Base-by-base conservation (phyloP, 495 filamentous ascomycete species). In the Lasiosphaeria hispida region DNA sequence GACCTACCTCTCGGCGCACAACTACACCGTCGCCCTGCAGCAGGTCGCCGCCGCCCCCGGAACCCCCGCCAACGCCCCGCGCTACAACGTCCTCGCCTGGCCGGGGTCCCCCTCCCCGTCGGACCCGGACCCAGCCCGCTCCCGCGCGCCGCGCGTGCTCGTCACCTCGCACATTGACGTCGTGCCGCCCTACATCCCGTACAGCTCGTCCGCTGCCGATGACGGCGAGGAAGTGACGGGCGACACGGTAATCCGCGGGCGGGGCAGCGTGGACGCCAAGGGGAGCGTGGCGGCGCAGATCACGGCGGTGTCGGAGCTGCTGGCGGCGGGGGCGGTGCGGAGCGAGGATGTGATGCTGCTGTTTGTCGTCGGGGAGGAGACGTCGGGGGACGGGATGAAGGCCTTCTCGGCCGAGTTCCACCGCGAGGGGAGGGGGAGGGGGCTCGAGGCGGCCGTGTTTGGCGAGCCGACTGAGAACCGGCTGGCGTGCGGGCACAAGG, bases 201-300 rank as follows among this genome's bases (percentile, higher is more conserved):
- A 89, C 69, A 56, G 61, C 47, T 68, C 78, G 59, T 65, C 68
- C 34, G 70, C 73, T 14, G 0, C 39, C 48, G 47, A 18, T 17
- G 68, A 74, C 34, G 53, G 58, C 10, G 69, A 78, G 39, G 84
- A 91, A 19, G 54, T 69, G 44, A 61, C 38, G 10, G 6, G 48
- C 0, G 23, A 53, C 13, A 65, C 67, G 1, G 39, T 61, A 15
- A 62, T 78, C 57, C 78, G 79, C 37, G 93, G 93, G 30, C 86
- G 93, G 17, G 93, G 94, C 57, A 84, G 81, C 53, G 92, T 96
- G 59, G 93, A 98, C 68, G 93, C 89, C 57, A 98, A 98, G 69
- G 92, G 77, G 38, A 88, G 85, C 72, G 86, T 98, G 9, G 93
- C 94, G 4, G 79, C 90, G 4, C 88, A 91, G 64, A 79, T 92